These are phyloP conservation scores for Telopea speciosissima DNA, from an alignment of 177 flowering plant genomes.

Conservation along the genomic window DNA sequence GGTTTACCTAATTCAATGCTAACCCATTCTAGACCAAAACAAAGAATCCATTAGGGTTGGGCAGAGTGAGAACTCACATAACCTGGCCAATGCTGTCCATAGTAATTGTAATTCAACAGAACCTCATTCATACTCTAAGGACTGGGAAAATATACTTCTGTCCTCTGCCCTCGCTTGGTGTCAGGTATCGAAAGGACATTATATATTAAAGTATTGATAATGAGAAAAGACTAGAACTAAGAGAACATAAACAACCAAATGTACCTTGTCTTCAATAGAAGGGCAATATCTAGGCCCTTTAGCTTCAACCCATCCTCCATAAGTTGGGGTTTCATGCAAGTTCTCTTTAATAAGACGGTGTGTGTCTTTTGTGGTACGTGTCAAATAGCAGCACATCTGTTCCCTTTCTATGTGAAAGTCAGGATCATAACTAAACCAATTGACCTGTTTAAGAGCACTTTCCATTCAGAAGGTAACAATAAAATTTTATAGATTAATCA, in stretches of 20 bases:
- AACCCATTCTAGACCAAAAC: too few relatives aligned
- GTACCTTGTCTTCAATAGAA: slow-evolving; percentile 97
- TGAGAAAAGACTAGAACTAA: neutral
- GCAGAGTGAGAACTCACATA: too few relatives aligned
- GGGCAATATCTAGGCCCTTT: slow-evolving; percentile 99
- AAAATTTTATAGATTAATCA: neutral
- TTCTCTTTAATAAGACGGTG: slow-evolving; percentile 84
- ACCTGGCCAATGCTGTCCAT: too few relatives aligned
- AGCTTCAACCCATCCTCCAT: slow-evolving; percentile 99
- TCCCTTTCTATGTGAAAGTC: slow-evolving; percentile 80
- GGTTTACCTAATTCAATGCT: too few relatives aligned
- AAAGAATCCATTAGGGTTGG: too few relatives aligned
- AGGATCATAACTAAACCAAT: slow-evolving; percentile 97
- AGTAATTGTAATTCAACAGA: too few relatives aligned
- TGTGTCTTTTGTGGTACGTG: slow-evolving; percentile 79
- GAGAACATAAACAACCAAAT: slow-evolving; percentile 2
- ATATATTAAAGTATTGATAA: neutral
- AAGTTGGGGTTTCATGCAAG: slow-evolving; percentile 97
- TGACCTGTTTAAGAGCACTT: slow-evolving; percentile 45
- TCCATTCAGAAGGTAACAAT: neutral
- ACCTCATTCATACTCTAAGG: too few relatives aligned
- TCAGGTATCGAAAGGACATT: neutral
- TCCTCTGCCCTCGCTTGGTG: too few relatives aligned
- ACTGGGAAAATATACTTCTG: too few relatives aligned
- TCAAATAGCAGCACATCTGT: slow-evolving; percentile 94